Evolutionary conservation across 176 grass and related monocot genomes (phyloP), one percentile per base, ranked within the genome.

Genomic region (Thinopyrum elongatum): DNA sequence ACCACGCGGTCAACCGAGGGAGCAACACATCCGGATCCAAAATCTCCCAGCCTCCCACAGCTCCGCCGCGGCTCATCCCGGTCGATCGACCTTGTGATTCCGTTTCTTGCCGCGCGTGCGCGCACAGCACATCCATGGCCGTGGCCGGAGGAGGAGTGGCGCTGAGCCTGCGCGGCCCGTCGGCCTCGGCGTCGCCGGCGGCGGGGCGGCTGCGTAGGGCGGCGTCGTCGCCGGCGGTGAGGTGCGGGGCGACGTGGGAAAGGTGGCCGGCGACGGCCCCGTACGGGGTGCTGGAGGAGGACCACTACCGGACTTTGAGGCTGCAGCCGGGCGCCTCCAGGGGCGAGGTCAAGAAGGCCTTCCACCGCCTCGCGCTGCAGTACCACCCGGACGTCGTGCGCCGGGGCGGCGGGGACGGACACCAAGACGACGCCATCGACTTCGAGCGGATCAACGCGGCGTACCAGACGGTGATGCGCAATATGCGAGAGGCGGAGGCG

Each of bases 271-370:
- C 80, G 14, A 35, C 80, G 14, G 30, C 22, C 31, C 30, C 78
- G 12, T 5, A 35, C 1, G 62, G 68, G 3, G 78, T 64, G 7
- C 64, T 66, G 6, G 64, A 64, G 7, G 83, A 80, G 70, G 66
- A 80, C 4, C 90, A 88, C 51, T 86, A 92, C 82, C 86, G 82
- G 41, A 82, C 82, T 33, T 42, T 92, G 39, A 49, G 83, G 83
- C 73, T 92, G 21, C 41, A 9, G 23, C 90, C 83, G 21, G 90
- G 86, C 8, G 86, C 90, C 2, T 36, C 90, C 27, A 76, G 69
- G 41, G 73, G 72, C 78, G 90, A 92, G 42, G 83, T 92, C 74
- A 92, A 88, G 90, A 88, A 86, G 90, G 90, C 90, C 21, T 92
- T 92, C 82, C 90, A 82, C 53, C 82, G 60, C 53, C 90, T 92